Percentiles rank a stretch among this genome's conserved stretches.
Conservation (phyloP, 768 basidiomycete genomes). For the Boletellus ananiceps region DNA sequence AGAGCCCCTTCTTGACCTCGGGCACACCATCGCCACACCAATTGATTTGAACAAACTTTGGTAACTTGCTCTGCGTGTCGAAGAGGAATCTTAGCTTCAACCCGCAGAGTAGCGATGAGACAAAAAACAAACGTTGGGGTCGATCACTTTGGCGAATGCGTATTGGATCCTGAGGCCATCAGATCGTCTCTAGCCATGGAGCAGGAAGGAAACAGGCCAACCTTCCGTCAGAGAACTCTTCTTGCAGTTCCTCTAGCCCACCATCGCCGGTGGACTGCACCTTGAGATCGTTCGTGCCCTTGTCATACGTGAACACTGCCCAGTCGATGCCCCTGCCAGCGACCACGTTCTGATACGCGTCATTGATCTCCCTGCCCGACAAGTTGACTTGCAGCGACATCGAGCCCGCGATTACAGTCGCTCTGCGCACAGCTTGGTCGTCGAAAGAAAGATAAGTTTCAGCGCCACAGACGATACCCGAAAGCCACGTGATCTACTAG, state of each 20-base stretch:
- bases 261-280: conserved; percentile 81
- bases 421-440: too few species aligned
- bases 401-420: too few species aligned
- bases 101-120: not conserved
- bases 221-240: conserved; percentile 95
- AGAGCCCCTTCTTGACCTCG: conserved; percentile 85
- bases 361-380: conserved; percentile 63
- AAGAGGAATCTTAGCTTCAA: not conserved
- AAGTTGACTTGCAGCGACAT: conserved; percentile 84
- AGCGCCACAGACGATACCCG: not conserved
- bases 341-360: conserved; percentile 73
- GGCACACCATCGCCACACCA: conserved; percentile 99
- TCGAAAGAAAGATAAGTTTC: not conserved
- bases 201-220: conserved; percentile 24
- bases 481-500: conserved; percentile 19
- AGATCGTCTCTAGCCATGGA: conserved; percentile 3
- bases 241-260: conserved; percentile 87
- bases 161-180: conserved; percentile 74
- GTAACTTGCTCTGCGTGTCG: conserved; percentile 59
- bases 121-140: conserved; percentile 63
- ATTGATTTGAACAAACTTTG: conserved; percentile 93
- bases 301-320: conserved; percentile 77
- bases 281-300: conserved; percentile 79
- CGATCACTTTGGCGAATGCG: conserved; percentile 80
- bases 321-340: conserved; percentile 66